These are phyloP conservation scores for Prunus persica DNA, from an alignment of 306 rosid species.

Conservation along the genomic window DNA sequence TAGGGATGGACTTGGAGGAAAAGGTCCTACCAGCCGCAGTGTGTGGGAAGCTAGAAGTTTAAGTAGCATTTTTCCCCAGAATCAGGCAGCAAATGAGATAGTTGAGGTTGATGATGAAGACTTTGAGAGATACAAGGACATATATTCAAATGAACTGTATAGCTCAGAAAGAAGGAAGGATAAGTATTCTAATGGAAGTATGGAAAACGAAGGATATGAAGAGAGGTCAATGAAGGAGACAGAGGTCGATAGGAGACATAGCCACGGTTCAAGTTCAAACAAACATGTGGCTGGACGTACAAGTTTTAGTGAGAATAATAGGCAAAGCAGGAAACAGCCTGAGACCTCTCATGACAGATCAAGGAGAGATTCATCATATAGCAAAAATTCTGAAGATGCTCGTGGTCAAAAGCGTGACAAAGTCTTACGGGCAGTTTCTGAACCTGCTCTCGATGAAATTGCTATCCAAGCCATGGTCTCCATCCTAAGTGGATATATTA, in stretches of 20 bases:
- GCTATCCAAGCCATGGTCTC: slow-evolving; percentile 65
- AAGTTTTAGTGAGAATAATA: slow-evolving; percentile 20
- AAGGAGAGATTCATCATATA: slow-evolving; percentile 18
- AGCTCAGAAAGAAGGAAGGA: slow-evolving; percentile 16
- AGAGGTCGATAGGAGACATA: slow-evolving; percentile 14
- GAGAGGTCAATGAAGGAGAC: slow-evolving; percentile 17
- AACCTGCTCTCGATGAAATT: slow-evolving; percentile 40
- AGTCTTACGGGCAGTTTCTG: slow-evolving; percentile 7
- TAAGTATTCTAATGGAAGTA: slow-evolving; percentile 4
- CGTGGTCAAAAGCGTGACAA: slow-evolving; percentile 14
- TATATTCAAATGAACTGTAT: slow-evolving; percentile 29
- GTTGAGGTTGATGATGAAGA: slow-evolving; percentile 35
- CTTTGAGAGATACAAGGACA: slow-evolving; percentile 23
- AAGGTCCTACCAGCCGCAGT: neutral
- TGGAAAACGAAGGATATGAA: slow-evolving; percentile 20
- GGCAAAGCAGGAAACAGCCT: slow-evolving; percentile 14
- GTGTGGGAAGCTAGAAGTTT: slow-evolving; percentile 18
- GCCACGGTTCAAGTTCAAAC: slow-evolving; percentile 16
- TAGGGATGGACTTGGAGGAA: slow-evolving; percentile 19
- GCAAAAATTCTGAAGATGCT: slow-evolving; percentile 24
- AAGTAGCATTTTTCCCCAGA: neutral
- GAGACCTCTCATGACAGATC: slow-evolving; percentile 15
- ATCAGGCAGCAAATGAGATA: slow-evolving; percentile 16
- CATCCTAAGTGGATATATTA: slow-evolving; percentile 59
- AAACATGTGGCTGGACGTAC: slow-evolving; percentile 24